These are phyloP conservation scores for Chimonanthus praecox DNA, from an alignment of 164 flowering plant genomes.

Conservation along the genomic window DNA sequence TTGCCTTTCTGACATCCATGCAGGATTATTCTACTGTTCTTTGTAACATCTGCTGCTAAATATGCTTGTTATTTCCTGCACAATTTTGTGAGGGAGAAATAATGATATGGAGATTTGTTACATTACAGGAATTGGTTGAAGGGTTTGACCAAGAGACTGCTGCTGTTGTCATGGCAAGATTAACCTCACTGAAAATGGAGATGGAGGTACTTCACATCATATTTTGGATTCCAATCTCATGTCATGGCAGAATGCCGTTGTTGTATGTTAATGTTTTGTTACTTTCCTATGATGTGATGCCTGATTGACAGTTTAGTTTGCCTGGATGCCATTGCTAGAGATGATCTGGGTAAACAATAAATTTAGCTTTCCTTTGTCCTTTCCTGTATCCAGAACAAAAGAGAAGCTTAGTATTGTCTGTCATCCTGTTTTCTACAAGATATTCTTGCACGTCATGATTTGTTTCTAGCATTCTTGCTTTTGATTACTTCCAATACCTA, in stretches of 20 bases:
- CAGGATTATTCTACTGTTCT: no score
- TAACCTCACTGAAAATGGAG: constrained; percentile 90
- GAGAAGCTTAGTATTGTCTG: not conserved
- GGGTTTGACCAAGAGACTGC: constrained; percentile 99
- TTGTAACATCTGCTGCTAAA: not conserved
- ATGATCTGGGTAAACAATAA: not conserved
- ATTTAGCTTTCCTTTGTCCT: not conserved
- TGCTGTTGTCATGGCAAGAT: constrained; percentile 92
- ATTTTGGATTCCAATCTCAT: not conserved
- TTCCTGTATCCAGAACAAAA: not conserved
- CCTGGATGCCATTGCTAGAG: not conserved
- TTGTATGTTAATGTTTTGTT: not conserved
- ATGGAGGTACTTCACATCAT: constrained; percentile 56
- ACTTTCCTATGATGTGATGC: not conserved
- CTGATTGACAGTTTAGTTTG: not conserved
- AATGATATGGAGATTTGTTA: constrained; percentile 1
- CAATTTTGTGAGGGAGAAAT: not conserved
- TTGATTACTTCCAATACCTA: not conserved
- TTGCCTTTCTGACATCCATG: no score
- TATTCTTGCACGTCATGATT: not conserved
- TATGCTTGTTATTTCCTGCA: not conserved
- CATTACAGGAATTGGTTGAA: constrained; percentile 72
- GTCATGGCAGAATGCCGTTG: not conserved
- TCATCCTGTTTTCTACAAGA: not conserved
- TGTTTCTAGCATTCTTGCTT: not conserved